These are phyloP conservation scores for Endoconidiophora polonica DNA, from an alignment of 2,329 filamentous ascomycete genomes.

Conservation along the genomic window DNA sequence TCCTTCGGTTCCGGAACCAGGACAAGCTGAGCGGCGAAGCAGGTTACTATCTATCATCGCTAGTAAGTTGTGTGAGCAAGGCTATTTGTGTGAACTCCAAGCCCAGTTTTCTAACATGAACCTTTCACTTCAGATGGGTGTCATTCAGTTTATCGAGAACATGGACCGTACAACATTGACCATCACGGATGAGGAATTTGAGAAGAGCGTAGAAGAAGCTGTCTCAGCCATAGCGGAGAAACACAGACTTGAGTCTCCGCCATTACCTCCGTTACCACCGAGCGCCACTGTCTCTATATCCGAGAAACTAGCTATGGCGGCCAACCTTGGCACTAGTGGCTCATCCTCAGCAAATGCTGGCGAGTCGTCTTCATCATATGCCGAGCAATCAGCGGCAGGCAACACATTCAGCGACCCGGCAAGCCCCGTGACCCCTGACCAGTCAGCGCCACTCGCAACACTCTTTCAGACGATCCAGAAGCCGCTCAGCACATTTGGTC, in stretches of 20 bases:
- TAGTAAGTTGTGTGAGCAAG: conserved; percentile 36
- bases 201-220: conserved; percentile 86
- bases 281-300: conserved; percentile 33
- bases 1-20: conserved; percentile 88
- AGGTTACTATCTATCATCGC: conserved; percentile 89
- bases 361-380: not conserved
- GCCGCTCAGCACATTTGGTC: conserved; percentile 77
- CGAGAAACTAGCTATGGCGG: conserved; percentile 66
- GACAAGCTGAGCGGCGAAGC: conserved; percentile 96
- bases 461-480: conserved; percentile 80
- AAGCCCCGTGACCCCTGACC: conserved; percentile 5
- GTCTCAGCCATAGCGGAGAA: conserved; percentile 92
- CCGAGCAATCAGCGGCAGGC: not conserved
- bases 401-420: not conserved
- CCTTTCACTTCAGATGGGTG: conserved; percentile 52
- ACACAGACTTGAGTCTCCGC: conserved; percentile 42
- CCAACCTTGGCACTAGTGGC: conserved; percentile 20
- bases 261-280: conserved; percentile 17
- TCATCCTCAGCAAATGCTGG: conserved; percentile 2
- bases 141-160: conserved; percentile 90
- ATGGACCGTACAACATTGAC: conserved; percentile 88
- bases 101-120: not conserved
- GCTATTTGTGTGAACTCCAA: not conserved
- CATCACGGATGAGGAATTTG: conserved; percentile 88
- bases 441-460: conserved; percentile 7